Evolutionary conservation across 2,329 filamentous ascomycete species (phyloP).

Genomic region (Pseudocercospora cruenta): DNA sequence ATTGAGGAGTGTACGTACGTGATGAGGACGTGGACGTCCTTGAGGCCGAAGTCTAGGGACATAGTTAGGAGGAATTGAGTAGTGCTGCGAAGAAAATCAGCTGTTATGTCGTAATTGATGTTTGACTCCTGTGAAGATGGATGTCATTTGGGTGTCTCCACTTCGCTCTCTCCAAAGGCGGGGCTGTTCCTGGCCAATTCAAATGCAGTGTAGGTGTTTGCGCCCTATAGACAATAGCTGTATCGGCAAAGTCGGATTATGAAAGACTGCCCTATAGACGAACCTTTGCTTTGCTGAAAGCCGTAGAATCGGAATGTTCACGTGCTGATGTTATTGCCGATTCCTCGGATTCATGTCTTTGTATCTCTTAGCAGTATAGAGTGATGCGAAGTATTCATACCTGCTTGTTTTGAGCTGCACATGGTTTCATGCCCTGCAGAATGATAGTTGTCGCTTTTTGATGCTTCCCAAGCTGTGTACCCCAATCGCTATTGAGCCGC

Average conservation of each 20-base stretch:
- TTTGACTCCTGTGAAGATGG: not conserved
- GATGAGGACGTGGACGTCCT: conserved; percentile 40
- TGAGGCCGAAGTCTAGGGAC: conserved; percentile 38
- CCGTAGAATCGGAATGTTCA: not conserved
- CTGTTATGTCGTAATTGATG: too few species aligned
- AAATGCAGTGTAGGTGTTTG: not conserved
- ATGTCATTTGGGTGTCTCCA: not conserved
- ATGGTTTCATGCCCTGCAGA: not conserved
- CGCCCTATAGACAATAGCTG: not conserved
- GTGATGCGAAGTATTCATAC: not conserved
- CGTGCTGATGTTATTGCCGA: not conserved
- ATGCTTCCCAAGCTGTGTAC: not conserved
- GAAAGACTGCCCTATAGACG: not conserved
- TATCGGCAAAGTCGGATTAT: not conserved
- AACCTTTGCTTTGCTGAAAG: not conserved
- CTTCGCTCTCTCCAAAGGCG: not conserved
- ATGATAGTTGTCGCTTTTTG: not conserved
- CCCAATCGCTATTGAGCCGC: not conserved
- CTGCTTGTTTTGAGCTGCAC: not conserved
- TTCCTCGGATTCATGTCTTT: not conserved
- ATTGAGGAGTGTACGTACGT: conserved; percentile 37
- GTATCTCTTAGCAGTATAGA: not conserved
- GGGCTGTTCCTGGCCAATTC: not conserved
- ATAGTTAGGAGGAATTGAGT: too few species aligned
- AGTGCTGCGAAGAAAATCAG: too few species aligned